Percentiles rank a stretch among this genome's conserved stretches.
These are phyloP conservation scores for Cenococcum geophilum DNA, from an alignment of 495 filamentous ascomycete genomes.

Conservation along the genomic window DNA sequence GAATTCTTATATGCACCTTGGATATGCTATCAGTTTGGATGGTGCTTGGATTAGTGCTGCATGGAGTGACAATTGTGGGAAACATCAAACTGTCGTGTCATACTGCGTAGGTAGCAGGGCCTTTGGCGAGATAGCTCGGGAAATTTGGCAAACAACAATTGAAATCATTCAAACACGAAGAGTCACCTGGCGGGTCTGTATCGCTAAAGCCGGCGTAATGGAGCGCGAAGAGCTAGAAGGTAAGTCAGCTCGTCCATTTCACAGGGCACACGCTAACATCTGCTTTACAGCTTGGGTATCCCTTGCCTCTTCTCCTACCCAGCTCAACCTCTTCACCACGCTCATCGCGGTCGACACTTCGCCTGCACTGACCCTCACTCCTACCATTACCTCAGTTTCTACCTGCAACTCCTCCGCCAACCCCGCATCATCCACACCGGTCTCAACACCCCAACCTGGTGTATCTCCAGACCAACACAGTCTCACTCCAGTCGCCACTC, in stretches of 20 bases:
- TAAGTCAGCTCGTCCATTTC: constrained; percentile 15
- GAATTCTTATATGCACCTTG: constrained; percentile 78
- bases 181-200: constrained; percentile 72
- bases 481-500: constrained; percentile 27
- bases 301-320: constrained; percentile 37
- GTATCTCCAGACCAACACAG: constrained; percentile 47
- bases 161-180: constrained; percentile 65
- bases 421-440: constrained; percentile 21
- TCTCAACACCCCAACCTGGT: constrained; percentile 29
- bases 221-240: constrained; percentile 65
- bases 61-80: constrained; percentile 86
- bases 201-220: constrained; percentile 68
- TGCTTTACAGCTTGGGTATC: constrained; percentile 42
- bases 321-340: constrained; percentile 45
- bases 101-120: constrained; percentile 57
- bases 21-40: constrained; percentile 74
- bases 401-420: background rate
- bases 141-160: constrained; percentile 80
- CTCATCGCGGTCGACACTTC: constrained; percentile 61
- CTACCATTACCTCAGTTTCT: constrained; percentile 41
- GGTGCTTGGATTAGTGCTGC: constrained; percentile 81
- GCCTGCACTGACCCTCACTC: constrained; percentile 60
- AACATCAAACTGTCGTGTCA: constrained; percentile 67
- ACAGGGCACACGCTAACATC: constrained; percentile 1
- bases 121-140: constrained; percentile 60